A percentile compares a stretch with the other conserved stretches of the same genome.
These are phyloP conservation scores for Ustilago lituana DNA, from an alignment of 1,284 basidiomycete genomes.

Conservation along the genomic window DNA sequence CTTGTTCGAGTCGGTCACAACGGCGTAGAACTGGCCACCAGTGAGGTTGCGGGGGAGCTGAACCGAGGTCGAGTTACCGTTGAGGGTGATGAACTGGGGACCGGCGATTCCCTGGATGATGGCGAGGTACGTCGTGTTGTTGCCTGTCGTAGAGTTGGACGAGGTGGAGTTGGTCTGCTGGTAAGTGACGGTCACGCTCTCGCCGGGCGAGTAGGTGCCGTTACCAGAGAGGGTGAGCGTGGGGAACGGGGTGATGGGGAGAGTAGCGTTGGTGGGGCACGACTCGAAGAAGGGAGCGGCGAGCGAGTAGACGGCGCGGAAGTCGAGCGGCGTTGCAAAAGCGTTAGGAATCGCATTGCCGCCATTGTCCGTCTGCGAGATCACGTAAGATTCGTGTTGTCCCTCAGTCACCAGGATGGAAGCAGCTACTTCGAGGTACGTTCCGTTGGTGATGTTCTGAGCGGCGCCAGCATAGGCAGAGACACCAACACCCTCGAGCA, in stretches of 20 bases:
- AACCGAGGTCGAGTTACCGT: constrained; percentile 11
- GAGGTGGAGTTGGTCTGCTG: constrained; percentile 14
- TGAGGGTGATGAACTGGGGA: constrained; percentile 25
- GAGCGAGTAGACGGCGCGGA: constrained; percentile 60
- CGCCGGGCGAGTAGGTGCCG: constrained; percentile 40
- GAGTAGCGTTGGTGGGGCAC: constrained; percentile 27
- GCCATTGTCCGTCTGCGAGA: constrained; percentile 49
- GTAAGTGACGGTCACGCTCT: constrained; percentile 40
- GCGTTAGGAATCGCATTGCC: constrained; percentile 36
- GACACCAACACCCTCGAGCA: constrained; percentile 51
- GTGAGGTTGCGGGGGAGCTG: constrained; percentile 43
- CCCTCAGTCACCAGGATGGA: constrained; percentile 70
- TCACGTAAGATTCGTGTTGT: constrained; percentile 70
- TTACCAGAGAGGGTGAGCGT: constrained; percentile 19
- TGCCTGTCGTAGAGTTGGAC: not conserved
- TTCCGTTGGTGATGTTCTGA: constrained; percentile 44
- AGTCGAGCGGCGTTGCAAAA: constrained; percentile 53
- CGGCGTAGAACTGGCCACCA: constrained; percentile 50
- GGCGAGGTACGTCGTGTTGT: constrained; percentile 27
- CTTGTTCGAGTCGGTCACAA: constrained; percentile 33
- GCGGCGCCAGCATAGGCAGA: constrained; percentile 39
- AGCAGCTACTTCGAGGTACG: constrained; percentile 46
- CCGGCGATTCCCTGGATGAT: constrained; percentile 36
- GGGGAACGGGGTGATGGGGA: constrained; percentile 46
- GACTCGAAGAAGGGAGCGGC: constrained; percentile 56